A percentile compares a stretch with the other conserved stretches of the same genome.
These are phyloP conservation scores for Dictyostelium brefeldianum DNA, from an alignment of 78 protist species.

Conservation along the genomic window DNA sequence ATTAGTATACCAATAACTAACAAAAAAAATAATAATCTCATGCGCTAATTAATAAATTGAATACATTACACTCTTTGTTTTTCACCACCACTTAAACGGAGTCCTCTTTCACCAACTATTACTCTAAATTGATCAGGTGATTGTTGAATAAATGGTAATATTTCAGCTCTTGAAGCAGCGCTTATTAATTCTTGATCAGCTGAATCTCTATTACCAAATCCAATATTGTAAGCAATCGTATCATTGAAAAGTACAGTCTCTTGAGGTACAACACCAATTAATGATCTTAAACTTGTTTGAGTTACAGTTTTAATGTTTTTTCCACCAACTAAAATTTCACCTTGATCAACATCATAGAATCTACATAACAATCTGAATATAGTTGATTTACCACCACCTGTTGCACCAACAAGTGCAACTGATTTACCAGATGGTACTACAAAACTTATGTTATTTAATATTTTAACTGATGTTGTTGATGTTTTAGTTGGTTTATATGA, in stretches of 20 bases:
- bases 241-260: slow-evolving; percentile 95
- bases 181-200: slow-evolving; percentile 54
- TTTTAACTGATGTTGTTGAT: slow-evolving; percentile 22
- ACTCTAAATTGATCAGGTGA: slow-evolving; percentile 84
- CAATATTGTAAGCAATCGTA: slow-evolving; percentile 90
- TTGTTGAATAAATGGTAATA: slow-evolving; percentile 80
- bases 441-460: slow-evolving; percentile 81
- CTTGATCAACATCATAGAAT: slow-evolving; percentile 90
- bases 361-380: slow-evolving; percentile 89
- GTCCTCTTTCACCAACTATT: slow-evolving; percentile 93
- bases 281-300: slow-evolving; percentile 58
- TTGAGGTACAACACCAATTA: slow-evolving; percentile 93
- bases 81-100: slow-evolving; percentile 47
- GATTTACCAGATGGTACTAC: slow-evolving; percentile 82
- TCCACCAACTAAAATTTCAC: slow-evolving; percentile 92
- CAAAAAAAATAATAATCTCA: too few relatives aligned
- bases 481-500: background rate
- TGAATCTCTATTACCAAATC: slow-evolving; percentile 82
- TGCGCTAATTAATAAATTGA: too few relatives aligned
- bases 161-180: slow-evolving; percentile 87
- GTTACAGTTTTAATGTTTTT: slow-evolving; percentile 70
- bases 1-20: too few relatives aligned
- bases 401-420: slow-evolving; percentile 95
- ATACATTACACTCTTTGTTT: slow-evolving; percentile 24
- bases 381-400: slow-evolving; percentile 97